phyloP scores from a whole-genome alignment of 2,329 filamentous ascomycete species.

The Trichoderma simmonsii region DNA sequence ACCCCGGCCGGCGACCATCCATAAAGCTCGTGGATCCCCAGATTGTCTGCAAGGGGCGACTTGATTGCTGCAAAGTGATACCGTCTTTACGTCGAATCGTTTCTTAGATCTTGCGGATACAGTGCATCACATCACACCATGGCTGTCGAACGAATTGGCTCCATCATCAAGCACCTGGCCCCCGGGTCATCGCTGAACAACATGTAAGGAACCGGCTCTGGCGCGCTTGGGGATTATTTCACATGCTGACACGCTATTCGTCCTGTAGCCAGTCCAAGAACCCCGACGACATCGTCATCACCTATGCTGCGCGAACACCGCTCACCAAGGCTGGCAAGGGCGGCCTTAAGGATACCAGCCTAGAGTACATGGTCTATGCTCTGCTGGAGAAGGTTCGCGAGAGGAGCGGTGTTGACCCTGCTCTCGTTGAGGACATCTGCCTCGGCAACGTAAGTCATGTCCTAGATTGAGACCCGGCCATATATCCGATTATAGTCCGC shows the following conservation, averaged over 20 bases:
- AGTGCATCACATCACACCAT: conserved; percentile 45
- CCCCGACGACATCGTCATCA: conserved; percentile 95
- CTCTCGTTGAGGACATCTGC: conserved; percentile 83
- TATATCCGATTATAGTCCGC: not conserved
- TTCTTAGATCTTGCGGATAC: not conserved
- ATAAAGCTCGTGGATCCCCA: conserved; percentile 16
- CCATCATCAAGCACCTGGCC: conserved; percentile 81
- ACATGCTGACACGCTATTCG: conserved; percentile 16
- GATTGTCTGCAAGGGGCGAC: not conserved
- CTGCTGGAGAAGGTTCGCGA: conserved; percentile 73
- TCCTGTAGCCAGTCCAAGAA: conserved; percentile 76
- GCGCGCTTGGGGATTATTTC: not conserved
- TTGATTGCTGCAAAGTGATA: not conserved
- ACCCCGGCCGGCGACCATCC: conserved; percentile 8
- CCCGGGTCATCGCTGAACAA: conserved; percentile 68
- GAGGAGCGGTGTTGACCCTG: conserved; percentile 73
- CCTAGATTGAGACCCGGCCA: not conserved
- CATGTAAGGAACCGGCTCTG: conserved; percentile 63
- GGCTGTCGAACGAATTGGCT: conserved; percentile 82
- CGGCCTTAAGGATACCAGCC: conserved; percentile 87
- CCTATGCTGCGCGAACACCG: conserved; percentile 83
- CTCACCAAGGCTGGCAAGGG: conserved; percentile 87
- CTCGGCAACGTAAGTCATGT: conserved; percentile 72
- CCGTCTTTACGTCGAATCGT: not conserved
- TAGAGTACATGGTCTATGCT: conserved; percentile 83